Percentiles rank a stretch among this genome's conserved stretches.
Conservation (phyloP, 1,284 basidiomycete genomes). For the Puccinia triticina region DNA sequence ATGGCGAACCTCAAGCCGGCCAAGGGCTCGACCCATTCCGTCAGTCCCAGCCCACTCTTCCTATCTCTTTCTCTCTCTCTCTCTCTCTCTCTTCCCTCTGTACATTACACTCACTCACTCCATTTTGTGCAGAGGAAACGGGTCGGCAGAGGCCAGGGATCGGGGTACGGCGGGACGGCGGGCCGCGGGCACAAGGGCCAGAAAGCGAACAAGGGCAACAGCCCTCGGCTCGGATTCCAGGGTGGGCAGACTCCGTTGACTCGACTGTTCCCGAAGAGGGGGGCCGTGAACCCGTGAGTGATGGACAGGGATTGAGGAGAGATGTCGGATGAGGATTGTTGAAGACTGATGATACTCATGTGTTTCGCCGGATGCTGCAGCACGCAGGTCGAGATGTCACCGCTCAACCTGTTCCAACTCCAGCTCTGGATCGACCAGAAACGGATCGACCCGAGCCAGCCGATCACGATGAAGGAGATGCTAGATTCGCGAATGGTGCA, state of each 20-base stretch:
- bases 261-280: slow-evolving; percentile 88
- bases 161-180: slow-evolving; percentile 85
- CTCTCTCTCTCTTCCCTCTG: not conserved
- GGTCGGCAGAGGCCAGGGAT: slow-evolving; percentile 87
- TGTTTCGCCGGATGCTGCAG: no score
- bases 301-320: not conserved
- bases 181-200: slow-evolving; percentile 95
- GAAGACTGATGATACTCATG: not conserved
- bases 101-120: not conserved
- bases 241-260: slow-evolving; percentile 94
- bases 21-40: slow-evolving; percentile 48
- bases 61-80: not conserved
- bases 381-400: slow-evolving; percentile 73
- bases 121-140: slow-evolving; percentile 66
- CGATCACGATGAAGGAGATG: slow-evolving; percentile 86
- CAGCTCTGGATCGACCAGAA: slow-evolving; percentile 89
- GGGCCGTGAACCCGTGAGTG: slow-evolving; percentile 83
- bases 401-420: slow-evolving; percentile 82
- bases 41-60: not conserved
- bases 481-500: slow-evolving; percentile 84
- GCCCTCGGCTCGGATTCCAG: slow-evolving; percentile 73
- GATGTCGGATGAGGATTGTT: no score
- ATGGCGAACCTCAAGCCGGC: slow-evolving; percentile 47
- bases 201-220: slow-evolving; percentile 86
- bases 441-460: slow-evolving; percentile 74